phyloP scores from a whole-genome alignment of 2,329 filamentous ascomycete species.

The Didymella lethalis region DNA sequence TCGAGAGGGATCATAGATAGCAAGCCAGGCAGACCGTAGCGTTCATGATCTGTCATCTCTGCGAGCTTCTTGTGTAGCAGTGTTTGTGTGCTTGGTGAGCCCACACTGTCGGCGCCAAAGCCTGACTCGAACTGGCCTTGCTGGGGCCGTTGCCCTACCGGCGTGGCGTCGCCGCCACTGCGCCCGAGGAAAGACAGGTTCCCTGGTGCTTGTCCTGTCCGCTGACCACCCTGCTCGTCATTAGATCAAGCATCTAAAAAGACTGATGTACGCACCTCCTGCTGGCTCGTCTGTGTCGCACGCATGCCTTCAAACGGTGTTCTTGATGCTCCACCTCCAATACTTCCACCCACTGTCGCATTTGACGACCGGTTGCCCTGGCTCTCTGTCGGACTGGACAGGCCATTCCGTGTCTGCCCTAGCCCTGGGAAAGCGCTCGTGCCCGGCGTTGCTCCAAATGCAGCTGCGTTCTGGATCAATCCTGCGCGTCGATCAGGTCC shows the following conservation, averaged over 20 bases:
- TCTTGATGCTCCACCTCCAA: slow-evolving; percentile 42
- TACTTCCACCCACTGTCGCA: slow-evolving; percentile 41
- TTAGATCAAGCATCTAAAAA: slow-evolving; percentile 12
- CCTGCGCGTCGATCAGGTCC: slow-evolving; percentile 60
- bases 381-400: slow-evolving; percentile 50
- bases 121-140: slow-evolving; percentile 44
- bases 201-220: slow-evolving; percentile 37
- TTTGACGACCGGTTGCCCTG: slow-evolving; percentile 47
- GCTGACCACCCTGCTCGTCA: slow-evolving; percentile 32
- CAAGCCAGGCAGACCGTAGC: slow-evolving; percentile 67
- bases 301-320: slow-evolving; percentile 46
- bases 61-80: slow-evolving; percentile 56
- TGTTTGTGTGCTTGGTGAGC: slow-evolving; percentile 45
- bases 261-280: slow-evolving; percentile 47
- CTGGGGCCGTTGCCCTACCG: slow-evolving; percentile 39
- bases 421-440: slow-evolving; percentile 52
- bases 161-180: slow-evolving; percentile 31
- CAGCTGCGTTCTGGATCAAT: slow-evolving; percentile 60
- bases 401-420: slow-evolving; percentile 55
- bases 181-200: slow-evolving; percentile 44
- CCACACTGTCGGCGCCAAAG: slow-evolving; percentile 40
- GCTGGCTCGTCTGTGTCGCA: slow-evolving; percentile 33
- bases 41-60: slow-evolving; percentile 68
- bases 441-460: slow-evolving; percentile 50
- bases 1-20: slow-evolving; percentile 64